A percentile compares a stretch with the other conserved stretches of the same genome.
phyloP scores from a whole-genome alignment of 176 grass and related monocot species.

The Zea mays region Zm-B73-REFERENCE-NAM-5.0 NC_050103.1:97375501-97376000 shows the following conservation, averaged over 20 bases:
- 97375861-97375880: conserved; percentile 78
- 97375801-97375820: conserved; percentile 66
- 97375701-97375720: conserved; percentile 39
- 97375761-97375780: conserved; percentile 86
- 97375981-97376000: neutral
- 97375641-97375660: neutral
- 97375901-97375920: conserved; percentile 80
- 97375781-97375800: conserved; percentile 74
- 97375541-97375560: conserved; percentile 33
- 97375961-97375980: conserved; percentile 15
- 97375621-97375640: conserved; percentile 35
- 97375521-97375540: conserved; percentile 43
- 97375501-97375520: conserved; percentile 20
- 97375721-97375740: conserved; percentile 45
- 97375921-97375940: conserved; percentile 76
- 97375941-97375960: conserved; percentile 28
- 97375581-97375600: conserved; percentile 29
- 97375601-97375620: conserved; percentile 25
- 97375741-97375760: conserved; percentile 94
- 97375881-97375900: conserved; percentile 77
- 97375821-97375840: conserved; percentile 58
- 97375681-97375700: neutral
- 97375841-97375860: conserved; percentile 82
- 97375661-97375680: neutral
- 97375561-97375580: conserved; percentile 29